Evolutionary conservation across 2,329 filamentous ascomycete genomes (phyloP), one percentile per base, ranked within the genome.

Genomic region (Trichoderma sp.): DNA sequence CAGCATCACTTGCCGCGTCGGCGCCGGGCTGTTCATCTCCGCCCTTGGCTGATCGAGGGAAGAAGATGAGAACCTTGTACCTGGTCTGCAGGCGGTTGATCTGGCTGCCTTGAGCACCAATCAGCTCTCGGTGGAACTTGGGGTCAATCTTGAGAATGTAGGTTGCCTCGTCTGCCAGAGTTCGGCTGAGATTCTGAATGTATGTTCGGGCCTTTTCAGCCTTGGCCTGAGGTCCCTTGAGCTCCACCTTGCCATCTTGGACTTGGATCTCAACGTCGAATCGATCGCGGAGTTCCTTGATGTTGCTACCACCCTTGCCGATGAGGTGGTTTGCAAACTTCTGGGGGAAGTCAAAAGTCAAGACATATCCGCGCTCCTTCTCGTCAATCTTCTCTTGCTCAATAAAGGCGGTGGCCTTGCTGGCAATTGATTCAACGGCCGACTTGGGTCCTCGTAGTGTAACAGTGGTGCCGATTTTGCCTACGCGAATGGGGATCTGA

Each of bases 171-270:
- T 99, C 95, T 64, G 96, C 93, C 74, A 97, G 87, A 77, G 92
- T 92, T 78, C 91, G 93, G 48, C 87, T 90, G 71, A 97, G 83
- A 45, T 89, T 86, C 70, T 89, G 83, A 72, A 99, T 97, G 75
- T 97, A 89, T 45, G 89, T 83, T 79, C 92, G 95, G 71, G 92
- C 93, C 59, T 89, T 88, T 78, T 97, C 93, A 1, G 94, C 93
- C 84, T 98, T 98, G 60, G 93, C 92, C 81, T 96, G 92, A 59
- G 95, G 94, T 29, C 96, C 95, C 84, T 96, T 97, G 73, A 99
- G 88, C 79, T 97, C 93, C 59, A 98, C 93, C 80, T 94, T 94
- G 72, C 95, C 95, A 74, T 97, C 92, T 72, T 96, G 90, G 45
- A 98, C 90, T 80, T 97, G 93, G 70, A 99, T 90, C 68, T 90